Base-by-base conservation (phyloP, 2,329 filamentous ascomycete species). In the Fulvia fulva region DNA sequence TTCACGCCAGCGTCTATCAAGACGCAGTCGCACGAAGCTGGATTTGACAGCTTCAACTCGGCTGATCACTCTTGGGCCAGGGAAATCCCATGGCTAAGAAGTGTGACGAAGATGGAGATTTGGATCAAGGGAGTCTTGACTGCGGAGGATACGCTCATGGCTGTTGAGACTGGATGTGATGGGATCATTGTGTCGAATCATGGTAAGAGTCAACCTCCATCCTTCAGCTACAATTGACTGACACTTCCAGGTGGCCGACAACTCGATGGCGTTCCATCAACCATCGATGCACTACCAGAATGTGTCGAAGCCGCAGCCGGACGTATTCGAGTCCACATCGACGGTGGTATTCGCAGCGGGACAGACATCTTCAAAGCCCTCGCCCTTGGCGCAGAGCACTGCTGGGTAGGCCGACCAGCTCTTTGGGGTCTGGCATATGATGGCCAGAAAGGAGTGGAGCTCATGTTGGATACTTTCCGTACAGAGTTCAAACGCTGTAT, bases 271-370 rank as follows among this genome's bases (percentile, higher is more conserved):
- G 80, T 81, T 1, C 75, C 80, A 6, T 78, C 78, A 3, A 79
- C 79, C 3, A 73, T 86, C 3, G 83, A 84, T 56, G 77, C 71
- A 3, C 65, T 79, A 2, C 69, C 70, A 1, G 73, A 76, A 55
- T 76, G 74, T 51, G 75, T 71, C 1, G 66, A 66, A 12, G 74
- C 72, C 2, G 74, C 73, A 1, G 62, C 68, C 1, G 77, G 78
- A n/a, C 78, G 77, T 53, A 74, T 86, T 14, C 79, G 81, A 0
- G 76, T 89, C 19, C 78, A 87, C 46, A 80, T 88, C n/a, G 87
- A 89, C 65, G 80, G 77, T 12, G 82, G 83, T 0, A 79, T 85
- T 30, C 68, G 82, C 32, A 77, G 78, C 16, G 83, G 81, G 0
- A 80, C 77, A 0, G 82, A 85, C 65, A 76, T 84, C 7, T 80